Base-by-base conservation (phyloP, 2,329 filamentous ascomycete genomes). In the Parascedosporium putredinis region DNA sequence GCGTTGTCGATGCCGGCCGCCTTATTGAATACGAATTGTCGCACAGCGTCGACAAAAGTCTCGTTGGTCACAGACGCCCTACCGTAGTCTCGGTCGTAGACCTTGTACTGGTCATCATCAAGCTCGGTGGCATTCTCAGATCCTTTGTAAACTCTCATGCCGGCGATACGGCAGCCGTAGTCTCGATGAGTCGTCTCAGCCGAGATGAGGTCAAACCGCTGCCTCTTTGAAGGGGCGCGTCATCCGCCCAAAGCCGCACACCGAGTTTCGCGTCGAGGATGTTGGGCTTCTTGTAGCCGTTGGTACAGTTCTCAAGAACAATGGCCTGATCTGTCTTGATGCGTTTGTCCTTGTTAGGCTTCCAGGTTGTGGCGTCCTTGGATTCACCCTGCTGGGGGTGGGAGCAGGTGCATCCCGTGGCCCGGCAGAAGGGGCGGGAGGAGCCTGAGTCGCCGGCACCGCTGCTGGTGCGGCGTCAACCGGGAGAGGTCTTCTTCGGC, bases 251-350 rank as follows among this genome's bases (percentile, higher is more conserved):
- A 5, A 98, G 70, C 27, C 87, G 78, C 46, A 82, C 76, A 40
- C 93, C 93, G 18, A 98, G 79, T 69, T 98, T 98, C 55, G 95
- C 79, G 62, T 98, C 93, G 51, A 98, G 72, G 6, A 98, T 88
- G 58, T 95, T 97, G 5, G 93, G 88, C 52, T 79, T 78, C 59
- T 78, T 79, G 71, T 90, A 97, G 1, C 88, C 88, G 55, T 79
- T 76, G 0, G 88, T 83, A 5, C 87, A 78, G 62, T 96, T 96
- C 61, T 90, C 85, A 24, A 97, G 72, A 10, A 95, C 89, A 16
- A 96, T 83, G 2, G 87, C 86, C 50, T 81, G 74, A 50, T 89
- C 82, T 0, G 89, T 95, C 22, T 79, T 74, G 53, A 97, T 90
- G 59, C 71, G 76, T 50, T 70, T 71, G 43, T 66, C 70, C 55